These are phyloP conservation scores for Malus hybrid DNA, from an alignment of 331 rosid genomes.

Conservation along the genomic window DNA sequence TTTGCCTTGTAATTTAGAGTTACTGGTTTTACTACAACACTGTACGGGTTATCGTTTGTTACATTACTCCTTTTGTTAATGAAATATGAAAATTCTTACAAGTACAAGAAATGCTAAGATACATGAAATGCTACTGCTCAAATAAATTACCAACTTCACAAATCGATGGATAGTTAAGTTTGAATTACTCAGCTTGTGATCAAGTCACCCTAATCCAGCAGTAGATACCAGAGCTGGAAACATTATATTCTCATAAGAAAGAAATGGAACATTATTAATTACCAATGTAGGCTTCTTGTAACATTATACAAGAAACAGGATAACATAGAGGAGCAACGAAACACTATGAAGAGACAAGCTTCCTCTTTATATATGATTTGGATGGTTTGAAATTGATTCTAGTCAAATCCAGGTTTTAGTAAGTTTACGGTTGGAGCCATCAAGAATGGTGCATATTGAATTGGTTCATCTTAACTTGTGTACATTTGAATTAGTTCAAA, in stretches of 20 bases:
- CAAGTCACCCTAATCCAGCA: background rate
- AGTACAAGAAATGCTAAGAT: background rate
- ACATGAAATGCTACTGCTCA: too few relatives aligned
- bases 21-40: background rate
- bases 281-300: background rate
- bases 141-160: constrained; percentile 1
- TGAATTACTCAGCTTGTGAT: background rate
- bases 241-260: background rate
- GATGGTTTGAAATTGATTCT: too few relatives aligned
- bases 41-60: background rate
- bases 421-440: too few relatives aligned
- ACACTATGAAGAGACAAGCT: too few relatives aligned
- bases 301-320: too few relatives aligned
- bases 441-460: too few relatives aligned
- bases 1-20: background rate
- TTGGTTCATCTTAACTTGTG: too few relatives aligned
- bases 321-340: too few relatives aligned
- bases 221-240: background rate
- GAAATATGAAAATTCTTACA: background rate
- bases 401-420: too few relatives aligned
- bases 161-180: constrained; percentile 6
- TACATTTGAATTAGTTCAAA: too few relatives aligned
- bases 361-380: too few relatives aligned
- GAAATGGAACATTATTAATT: background rate
- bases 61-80: background rate